Percentiles rank a stretch among this genome's conserved stretches.
Evolutionary conservation across 495 filamentous ascomycete species (phyloP).

Genomic region (Penicillium cosmopolitanum): DNA sequence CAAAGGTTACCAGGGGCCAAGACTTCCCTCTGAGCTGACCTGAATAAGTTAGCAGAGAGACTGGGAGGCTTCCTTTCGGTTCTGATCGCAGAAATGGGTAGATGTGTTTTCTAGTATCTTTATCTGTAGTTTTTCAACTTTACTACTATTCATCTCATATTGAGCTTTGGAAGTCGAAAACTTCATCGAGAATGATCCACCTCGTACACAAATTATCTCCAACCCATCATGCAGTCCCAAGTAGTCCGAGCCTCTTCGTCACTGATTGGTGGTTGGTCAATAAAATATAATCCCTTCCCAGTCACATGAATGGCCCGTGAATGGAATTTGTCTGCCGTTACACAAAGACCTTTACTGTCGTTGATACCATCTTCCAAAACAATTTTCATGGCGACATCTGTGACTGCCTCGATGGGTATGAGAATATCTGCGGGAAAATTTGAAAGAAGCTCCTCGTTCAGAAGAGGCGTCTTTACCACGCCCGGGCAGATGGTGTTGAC

Average conservation of each 20-base stretch:
- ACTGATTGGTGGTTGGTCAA: conserved; percentile 14
- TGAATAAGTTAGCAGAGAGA: neutral
- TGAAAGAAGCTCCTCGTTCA: conserved; percentile 9
- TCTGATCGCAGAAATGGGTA: no score
- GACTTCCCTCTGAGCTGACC: conserved; percentile 11
- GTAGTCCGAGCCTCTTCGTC: conserved; percentile 5
- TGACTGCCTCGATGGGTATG: conserved; percentile 16
- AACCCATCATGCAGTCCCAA: conserved; percentile 13
- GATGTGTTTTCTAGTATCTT: no score
- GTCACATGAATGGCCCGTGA: conserved; percentile 20
- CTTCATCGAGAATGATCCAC: no score
- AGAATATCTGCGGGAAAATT: conserved; percentile 11
- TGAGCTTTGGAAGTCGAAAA: neutral
- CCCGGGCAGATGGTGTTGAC: conserved; percentile 28
- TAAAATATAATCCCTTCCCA: conserved; percentile 19
- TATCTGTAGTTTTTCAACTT: no score
- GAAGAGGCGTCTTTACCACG: conserved; percentile 19
- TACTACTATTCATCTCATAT: neutral
- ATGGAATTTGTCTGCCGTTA: conserved; percentile 15
- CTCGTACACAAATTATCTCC: neutral
- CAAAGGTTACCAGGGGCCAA: conserved; percentile 18
- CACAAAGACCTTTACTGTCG: conserved; percentile 15
- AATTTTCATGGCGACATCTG: conserved; percentile 10
- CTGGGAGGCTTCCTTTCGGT: no score
- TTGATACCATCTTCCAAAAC: conserved; percentile 17